Evolutionary conservation across 1,284 basidiomycete genomes (phyloP).

Genomic region (Rhodotorula sp.): DNA sequence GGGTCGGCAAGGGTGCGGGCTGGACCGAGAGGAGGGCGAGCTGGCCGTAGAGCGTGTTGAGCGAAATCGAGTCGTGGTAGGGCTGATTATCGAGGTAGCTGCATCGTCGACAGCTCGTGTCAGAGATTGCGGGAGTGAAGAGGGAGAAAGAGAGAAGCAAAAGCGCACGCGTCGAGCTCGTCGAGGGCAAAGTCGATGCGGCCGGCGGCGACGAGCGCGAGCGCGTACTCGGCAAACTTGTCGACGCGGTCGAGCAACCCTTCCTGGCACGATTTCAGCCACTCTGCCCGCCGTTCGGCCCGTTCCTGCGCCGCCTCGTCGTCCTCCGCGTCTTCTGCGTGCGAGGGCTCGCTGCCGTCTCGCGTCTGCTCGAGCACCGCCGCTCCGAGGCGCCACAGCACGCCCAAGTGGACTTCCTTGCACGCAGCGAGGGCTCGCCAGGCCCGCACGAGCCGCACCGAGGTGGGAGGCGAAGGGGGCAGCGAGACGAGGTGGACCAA

Average conservation of each 20-base stretch:
- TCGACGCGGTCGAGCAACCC: conserved; percentile 26
- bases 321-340: conserved; percentile 12
- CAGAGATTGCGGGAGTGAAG: neutral
- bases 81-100: conserved; percentile 39
- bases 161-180: conserved; percentile 33
- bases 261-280: conserved; percentile 34
- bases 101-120: too few relatives aligned
- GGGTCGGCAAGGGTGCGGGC: conserved; percentile 2
- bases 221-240: conserved; percentile 34
- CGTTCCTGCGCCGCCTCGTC: conserved; percentile 9
- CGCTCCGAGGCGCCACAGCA: conserved; percentile 27
- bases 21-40: conserved; percentile 37
- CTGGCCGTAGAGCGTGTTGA: conserved; percentile 34
- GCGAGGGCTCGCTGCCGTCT: neutral
- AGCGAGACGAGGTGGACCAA: conserved; percentile 34
- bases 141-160: neutral
- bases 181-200: conserved; percentile 30
- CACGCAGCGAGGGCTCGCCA: conserved; percentile 31
- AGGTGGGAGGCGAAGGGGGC: conserved; percentile 16
- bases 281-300: conserved; percentile 21
- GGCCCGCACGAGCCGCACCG: conserved; percentile 19
- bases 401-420: conserved; percentile 31
- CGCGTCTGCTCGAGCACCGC: conserved; percentile 24
- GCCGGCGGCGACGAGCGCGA: conserved; percentile 32
- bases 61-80: conserved; percentile 38